Conservation (phyloP, 2,329 filamentous ascomycete species). For the Mycocentrospora acerina region DNA sequence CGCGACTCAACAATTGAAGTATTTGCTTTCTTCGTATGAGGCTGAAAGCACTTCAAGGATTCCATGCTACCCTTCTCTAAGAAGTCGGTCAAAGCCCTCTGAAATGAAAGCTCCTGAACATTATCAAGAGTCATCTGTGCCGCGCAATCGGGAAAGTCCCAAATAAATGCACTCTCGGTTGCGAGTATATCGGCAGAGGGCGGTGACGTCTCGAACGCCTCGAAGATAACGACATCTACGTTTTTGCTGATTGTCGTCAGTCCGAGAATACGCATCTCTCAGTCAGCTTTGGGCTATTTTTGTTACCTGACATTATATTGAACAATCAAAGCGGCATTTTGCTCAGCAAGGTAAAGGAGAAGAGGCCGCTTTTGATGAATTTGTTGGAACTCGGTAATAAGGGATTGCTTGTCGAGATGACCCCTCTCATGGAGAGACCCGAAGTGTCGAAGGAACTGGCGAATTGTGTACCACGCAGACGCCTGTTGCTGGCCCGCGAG, state of each 20-base stretch:
- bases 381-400: conserved; percentile 8
- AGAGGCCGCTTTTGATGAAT: conserved; percentile 8
- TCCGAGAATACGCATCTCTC: not conserved
- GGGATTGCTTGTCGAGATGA: conserved; percentile 10
- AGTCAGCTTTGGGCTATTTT: conserved; percentile 13
- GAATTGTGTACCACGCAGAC: conserved; percentile 13
- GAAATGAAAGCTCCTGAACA: conserved; percentile 49
- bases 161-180: conserved; percentile 52
- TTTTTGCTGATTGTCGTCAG: conserved; percentile 14
- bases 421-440: conserved; percentile 9
- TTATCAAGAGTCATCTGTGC: conserved; percentile 47
- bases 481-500: conserved; percentile 8
- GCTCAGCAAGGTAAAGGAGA: conserved; percentile 46
- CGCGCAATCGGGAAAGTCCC: conserved; percentile 59
- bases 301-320: conserved; percentile 29
- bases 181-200: conserved; percentile 53
- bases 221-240: conserved; percentile 47
- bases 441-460: conserved; percentile 10
- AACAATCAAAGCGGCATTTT: conserved; percentile 51
- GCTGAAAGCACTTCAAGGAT: conserved; percentile 54
- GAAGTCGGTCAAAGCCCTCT: conserved; percentile 50
- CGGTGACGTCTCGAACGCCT: conserved; percentile 61
- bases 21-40: conserved; percentile 53
- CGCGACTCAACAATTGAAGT: conserved; percentile 52
- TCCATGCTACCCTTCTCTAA: conserved; percentile 58